Percentiles rank a stretch among this genome's conserved stretches.
These are phyloP conservation scores for Yamadazyma philogaea DNA, from an alignment of 805 yeast genomes.

Conservation along the genomic window DNA sequence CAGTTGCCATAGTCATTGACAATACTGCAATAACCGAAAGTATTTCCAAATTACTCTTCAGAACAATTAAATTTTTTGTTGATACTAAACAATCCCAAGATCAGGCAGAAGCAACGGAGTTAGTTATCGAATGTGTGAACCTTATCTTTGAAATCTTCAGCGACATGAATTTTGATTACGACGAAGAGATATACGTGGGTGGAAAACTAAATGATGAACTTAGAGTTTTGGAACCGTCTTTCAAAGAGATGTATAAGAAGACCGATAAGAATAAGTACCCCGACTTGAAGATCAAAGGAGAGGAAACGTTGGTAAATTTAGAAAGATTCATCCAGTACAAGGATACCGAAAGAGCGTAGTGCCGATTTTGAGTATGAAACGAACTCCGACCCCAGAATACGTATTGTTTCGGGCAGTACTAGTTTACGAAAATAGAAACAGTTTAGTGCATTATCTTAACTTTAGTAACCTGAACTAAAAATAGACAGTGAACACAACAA, in stretches of 20 bases:
- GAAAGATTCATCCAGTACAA: slow-evolving; percentile 80
- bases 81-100: slow-evolving; percentile 11
- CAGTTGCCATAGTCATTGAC: slow-evolving; percentile 46
- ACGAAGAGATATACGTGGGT: slow-evolving; percentile 60
- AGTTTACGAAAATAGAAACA: too few species aligned
- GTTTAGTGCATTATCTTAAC: too few species aligned
- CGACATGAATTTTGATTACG: slow-evolving; percentile 67
- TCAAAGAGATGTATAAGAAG: slow-evolving; percentile 22
- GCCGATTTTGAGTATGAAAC: background rate
- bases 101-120: slow-evolving; percentile 30
- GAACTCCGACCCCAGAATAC: background rate
- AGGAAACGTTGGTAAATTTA: slow-evolving; percentile 64
- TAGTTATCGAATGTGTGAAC: slow-evolving; percentile 60
- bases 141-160: slow-evolving; percentile 75
- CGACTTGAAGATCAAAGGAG: slow-evolving; percentile 58
- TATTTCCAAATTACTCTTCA: slow-evolving; percentile 46
- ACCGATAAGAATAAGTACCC: slow-evolving; percentile 47
- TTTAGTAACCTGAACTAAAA: too few species aligned
- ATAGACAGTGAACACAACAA: too few species aligned
- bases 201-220: slow-evolving; percentile 44
- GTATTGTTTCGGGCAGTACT: too few species aligned
- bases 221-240: slow-evolving; percentile 13
- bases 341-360: slow-evolving; percentile 1
- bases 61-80: slow-evolving; percentile 16
- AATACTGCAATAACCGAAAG: slow-evolving; percentile 42